Conservation (phyloP, 495 filamentous ascomycete genomes). For the Immersiella caudata region DNA sequence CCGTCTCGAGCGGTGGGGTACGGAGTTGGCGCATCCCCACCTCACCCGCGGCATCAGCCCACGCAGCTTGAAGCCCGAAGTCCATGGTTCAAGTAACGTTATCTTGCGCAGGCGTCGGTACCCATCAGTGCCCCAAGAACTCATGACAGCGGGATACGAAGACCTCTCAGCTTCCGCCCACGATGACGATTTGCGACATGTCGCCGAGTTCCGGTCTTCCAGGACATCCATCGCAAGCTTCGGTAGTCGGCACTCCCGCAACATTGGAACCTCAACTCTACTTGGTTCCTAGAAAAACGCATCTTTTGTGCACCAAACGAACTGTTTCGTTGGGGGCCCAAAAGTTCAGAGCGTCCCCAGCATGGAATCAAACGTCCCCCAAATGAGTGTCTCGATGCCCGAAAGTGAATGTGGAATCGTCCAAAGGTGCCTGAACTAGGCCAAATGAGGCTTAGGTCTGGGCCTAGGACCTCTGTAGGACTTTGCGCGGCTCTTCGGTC, state of each 20-base stretch:
- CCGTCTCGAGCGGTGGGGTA: neutral
- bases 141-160: too few relatives aligned
- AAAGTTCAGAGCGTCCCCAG: too few relatives aligned
- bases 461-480: constrained; percentile 42
- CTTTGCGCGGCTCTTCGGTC: constrained; percentile 23
- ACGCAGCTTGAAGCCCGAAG: neutral
- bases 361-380: too few relatives aligned
- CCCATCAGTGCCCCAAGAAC: neutral
- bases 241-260: too few relatives aligned
- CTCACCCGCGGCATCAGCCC: neutral
- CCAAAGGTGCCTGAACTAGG: constrained; percentile 39
- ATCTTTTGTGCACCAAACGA: too few relatives aligned
- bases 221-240: too few relatives aligned
- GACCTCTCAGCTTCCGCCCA: too few relatives aligned
- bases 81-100: neutral
- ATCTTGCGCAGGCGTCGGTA: neutral
- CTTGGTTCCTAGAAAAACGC: too few relatives aligned
- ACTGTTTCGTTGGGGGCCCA: too few relatives aligned
- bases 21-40: constrained; percentile 6
- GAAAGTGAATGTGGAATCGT: constrained; percentile 19
- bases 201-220: too few relatives aligned
- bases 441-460: constrained; percentile 23
- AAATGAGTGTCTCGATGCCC: constrained; percentile 20
- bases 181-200: too few relatives aligned
- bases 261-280: too few relatives aligned